These are phyloP conservation scores for Sphaceloma murrayae DNA, from an alignment of 2,329 filamentous ascomycete genomes.

Conservation along the genomic window DNA sequence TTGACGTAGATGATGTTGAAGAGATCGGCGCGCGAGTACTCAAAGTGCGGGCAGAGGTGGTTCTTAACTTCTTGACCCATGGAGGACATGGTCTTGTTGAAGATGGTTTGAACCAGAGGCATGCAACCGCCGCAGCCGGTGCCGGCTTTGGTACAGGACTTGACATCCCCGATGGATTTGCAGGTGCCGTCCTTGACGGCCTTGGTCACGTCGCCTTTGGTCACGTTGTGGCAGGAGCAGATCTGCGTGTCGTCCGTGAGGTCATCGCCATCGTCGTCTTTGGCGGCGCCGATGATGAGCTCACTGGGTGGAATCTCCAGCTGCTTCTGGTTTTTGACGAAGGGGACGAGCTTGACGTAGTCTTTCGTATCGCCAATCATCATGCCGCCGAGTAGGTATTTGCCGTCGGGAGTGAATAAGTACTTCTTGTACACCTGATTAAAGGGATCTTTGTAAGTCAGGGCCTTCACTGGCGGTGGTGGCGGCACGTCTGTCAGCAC, in stretches of 20 bases:
- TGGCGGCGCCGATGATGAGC: conserved; percentile 70
- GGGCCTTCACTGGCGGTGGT: conserved; percentile 60
- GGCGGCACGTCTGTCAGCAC: conserved; percentile 47
- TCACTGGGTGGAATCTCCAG: conserved; percentile 70
- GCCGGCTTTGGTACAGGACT: conserved; percentile 83
- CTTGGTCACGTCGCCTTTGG: conserved; percentile 67
- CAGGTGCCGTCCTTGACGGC: conserved; percentile 68
- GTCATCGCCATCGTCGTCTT: conserved; percentile 67
- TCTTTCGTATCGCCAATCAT: conserved; percentile 92
- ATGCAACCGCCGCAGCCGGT: conserved; percentile 86
- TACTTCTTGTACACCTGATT: conserved; percentile 88
- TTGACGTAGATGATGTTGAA: conserved; percentile 84
- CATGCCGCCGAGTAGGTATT: conserved; percentile 88
- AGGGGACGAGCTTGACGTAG: conserved; percentile 78
- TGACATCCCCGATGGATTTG: conserved; percentile 72
- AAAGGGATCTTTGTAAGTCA: conserved; percentile 86
- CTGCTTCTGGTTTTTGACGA: conserved; percentile 74
- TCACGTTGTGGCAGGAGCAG: conserved; percentile 88
- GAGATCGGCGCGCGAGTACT: conserved; percentile 74
- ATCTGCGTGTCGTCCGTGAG: conserved; percentile 79
- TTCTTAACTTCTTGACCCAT: conserved; percentile 86
- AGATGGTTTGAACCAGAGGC: conserved; percentile 79
- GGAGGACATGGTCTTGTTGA: conserved; percentile 76
- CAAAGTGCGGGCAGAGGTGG: conserved; percentile 74
- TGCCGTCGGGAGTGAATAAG: conserved; percentile 79